A percentile compares a stretch with the other conserved stretches of the same genome.
phyloP scores from a whole-genome alignment of 2,329 filamentous ascomycete species.

The Fragosphaeria purpurea region DNA sequence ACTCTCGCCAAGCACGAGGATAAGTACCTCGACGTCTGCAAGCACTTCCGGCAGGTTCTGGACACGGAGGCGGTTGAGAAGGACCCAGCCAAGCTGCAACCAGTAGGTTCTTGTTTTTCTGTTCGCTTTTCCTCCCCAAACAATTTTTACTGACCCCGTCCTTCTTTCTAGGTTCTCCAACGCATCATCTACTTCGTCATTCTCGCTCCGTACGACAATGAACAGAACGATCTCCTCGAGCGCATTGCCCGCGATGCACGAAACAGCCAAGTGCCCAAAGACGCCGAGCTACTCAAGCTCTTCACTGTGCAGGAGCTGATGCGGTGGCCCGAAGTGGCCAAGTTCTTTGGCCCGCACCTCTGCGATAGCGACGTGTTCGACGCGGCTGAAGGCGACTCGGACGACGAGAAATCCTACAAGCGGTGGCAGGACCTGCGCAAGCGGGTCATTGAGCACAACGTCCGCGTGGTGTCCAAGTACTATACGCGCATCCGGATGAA shows the following conservation, averaged over 20 bases:
- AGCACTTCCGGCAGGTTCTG: constrained; percentile 92
- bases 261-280: constrained; percentile 64
- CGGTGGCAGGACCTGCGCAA: constrained; percentile 94
- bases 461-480: constrained; percentile 95
- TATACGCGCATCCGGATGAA: constrained; percentile 95
- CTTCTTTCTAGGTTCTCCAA: constrained; percentile 59
- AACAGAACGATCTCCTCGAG: constrained; percentile 94
- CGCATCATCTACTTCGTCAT: constrained; percentile 97
- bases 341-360: constrained; percentile 80
- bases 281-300: constrained; percentile 79
- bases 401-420: constrained; percentile 70
- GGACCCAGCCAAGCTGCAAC: constrained; percentile 73
- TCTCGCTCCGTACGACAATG: constrained; percentile 93
- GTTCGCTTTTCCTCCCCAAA: too few species aligned
- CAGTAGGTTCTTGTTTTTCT: constrained; percentile 45
- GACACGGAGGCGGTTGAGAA: constrained; percentile 94
- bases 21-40: constrained; percentile 96
- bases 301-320: constrained; percentile 96
- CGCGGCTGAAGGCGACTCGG: constrained; percentile 49
- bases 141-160: constrained; percentile 5
- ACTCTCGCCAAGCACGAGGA: constrained; percentile 90
- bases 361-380: constrained; percentile 87
- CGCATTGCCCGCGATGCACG: constrained; percentile 80
- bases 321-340: constrained; percentile 91
- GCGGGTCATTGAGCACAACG: constrained; percentile 98